Percentiles rank a stretch among this genome's conserved stretches.
phyloP scores from a whole-genome alignment of 306 rosid species.

The Oemleria cerasiformis region DNA sequence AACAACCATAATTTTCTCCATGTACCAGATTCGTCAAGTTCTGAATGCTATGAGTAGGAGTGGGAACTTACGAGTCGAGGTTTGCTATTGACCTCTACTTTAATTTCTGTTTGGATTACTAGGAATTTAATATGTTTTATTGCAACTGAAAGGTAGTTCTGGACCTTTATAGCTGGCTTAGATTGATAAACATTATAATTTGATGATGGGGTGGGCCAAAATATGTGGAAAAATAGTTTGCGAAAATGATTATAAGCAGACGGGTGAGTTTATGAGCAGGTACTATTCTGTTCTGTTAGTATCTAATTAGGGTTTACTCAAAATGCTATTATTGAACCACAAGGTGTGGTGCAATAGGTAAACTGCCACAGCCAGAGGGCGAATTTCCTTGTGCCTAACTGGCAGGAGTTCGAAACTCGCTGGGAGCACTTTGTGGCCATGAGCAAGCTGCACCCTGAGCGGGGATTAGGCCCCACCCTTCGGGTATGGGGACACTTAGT shows the following conservation, averaged over 20 bases:
- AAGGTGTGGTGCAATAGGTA: no score
- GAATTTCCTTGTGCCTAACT: no score
- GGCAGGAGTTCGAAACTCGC: no score
- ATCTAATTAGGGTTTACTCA: background rate
- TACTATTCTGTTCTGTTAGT: conserved; percentile 16
- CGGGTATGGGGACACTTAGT: no score
- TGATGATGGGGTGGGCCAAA: background rate
- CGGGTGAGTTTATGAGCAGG: conserved; percentile 20
- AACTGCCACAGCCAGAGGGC: no score
- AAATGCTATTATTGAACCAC: conserved; percentile 6
- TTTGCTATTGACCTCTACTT: conserved; percentile 33
- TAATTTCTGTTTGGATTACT: background rate
- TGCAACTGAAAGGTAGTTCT: background rate
- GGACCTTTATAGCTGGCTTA: background rate
- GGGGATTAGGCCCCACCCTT: no score
- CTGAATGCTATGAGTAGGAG: conserved; percentile 86
- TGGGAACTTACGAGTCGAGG: conserved; percentile 81
- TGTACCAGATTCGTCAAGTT: conserved; percentile 90
- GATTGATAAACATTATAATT: background rate
- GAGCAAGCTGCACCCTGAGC: no score
- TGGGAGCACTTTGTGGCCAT: no score
- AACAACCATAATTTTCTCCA: conserved; percentile 20
- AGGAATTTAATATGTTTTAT: background rate
- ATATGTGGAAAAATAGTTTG: background rate
- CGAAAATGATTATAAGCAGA: background rate